Evolutionary conservation across 169 alveolate species (phyloP), one percentile per base, ranked within the genome.

Genomic region (Eimeria acervulina): DNA sequence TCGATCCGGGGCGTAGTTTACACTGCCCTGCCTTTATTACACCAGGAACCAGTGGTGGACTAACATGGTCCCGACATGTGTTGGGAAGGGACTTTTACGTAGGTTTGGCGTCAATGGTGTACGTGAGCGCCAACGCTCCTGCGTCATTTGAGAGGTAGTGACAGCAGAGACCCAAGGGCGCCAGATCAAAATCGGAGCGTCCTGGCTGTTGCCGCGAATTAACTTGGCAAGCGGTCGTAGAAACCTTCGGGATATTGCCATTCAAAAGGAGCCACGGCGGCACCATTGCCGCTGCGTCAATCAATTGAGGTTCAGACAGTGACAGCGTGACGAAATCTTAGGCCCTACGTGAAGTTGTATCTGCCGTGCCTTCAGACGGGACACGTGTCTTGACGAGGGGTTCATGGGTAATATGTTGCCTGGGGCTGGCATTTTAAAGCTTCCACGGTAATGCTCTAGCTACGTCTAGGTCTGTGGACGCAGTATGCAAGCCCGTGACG

Each of bases 81-180:
- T 72, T 23, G 40, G 21, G 61, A 42, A n/a, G 6, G 59, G 59
- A 28, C 80, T 33, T 61, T 26, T n/a, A 7, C n/a, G n/a, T n/a
- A n/a, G n/a, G n/a, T n/a, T n/a, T n/a, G n/a, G 70, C 5, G 19
- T 70, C 72, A 26, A 23, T 19, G 38, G 7, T 28, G 61, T 38
- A 61, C 87, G 1, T 13, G n/a, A 10, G 90, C 90, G 90, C 93
- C 93, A 38, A 70, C 78, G 93, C 93, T 85, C 76, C 93, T 85
- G 93, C 80, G 5, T 70, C 93, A 85, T 70, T 85, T 33, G 44
- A 36, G 33, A 33, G 26, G 80, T 85, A 85, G 93, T 85, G 93
- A 38, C 52, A 36, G 93, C 93, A 61, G 93, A 61, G 44, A 61
- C 76, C 80, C 52, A 61, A 59, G 61, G 93, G 93, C 78, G 93